phyloP scores from a whole-genome alignment of 345 rosid species.

The Clausena lansium region DNA sequence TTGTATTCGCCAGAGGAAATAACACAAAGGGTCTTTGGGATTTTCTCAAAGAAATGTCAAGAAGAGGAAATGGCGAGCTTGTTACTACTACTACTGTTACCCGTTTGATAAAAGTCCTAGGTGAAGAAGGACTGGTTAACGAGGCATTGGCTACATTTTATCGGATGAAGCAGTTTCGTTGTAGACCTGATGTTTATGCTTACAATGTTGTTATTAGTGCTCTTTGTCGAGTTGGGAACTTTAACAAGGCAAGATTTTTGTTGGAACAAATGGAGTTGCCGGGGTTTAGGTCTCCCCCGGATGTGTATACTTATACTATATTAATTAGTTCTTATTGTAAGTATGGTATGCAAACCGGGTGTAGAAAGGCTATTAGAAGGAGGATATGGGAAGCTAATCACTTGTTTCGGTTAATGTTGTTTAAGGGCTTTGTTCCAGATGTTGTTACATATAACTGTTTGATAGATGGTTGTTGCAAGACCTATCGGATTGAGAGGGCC shows the following conservation, averaged over 20 bases:
- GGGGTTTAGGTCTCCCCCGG: conserved; percentile 72
- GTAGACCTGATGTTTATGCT: conserved; percentile 78
- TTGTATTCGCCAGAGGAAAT: conserved; percentile 64
- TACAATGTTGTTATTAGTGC: conserved; percentile 69
- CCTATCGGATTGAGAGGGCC: conserved; percentile 68
- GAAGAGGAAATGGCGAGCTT: conserved; percentile 32
- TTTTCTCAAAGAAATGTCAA: conserved; percentile 57
- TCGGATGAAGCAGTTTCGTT: conserved; percentile 68
- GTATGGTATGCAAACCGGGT: conserved; percentile 75
- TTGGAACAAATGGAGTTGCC: conserved; percentile 84
- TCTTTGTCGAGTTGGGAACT: conserved; percentile 76
- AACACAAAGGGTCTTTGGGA: conserved; percentile 56
- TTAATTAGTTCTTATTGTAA: conserved; percentile 75
- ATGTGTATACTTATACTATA: conserved; percentile 66
- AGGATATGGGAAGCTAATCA: conserved; percentile 89
- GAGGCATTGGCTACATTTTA: conserved; percentile 67
- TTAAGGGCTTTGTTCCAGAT: conserved; percentile 77
- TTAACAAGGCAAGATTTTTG: conserved; percentile 71
- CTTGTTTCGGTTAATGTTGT: conserved; percentile 79
- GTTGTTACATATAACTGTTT: conserved; percentile 81
- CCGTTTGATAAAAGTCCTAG: conserved; percentile 92
- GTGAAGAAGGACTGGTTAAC: conserved; percentile 79
- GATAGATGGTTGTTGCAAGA: conserved; percentile 88
- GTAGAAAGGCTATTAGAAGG: conserved; percentile 74
- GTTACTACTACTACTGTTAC: conserved; percentile 53